Evolutionary conservation across 179 eudicot species (phyloP), one percentile per base, ranked within the genome.

Genomic region (Heliamphora pulchella): DNA sequence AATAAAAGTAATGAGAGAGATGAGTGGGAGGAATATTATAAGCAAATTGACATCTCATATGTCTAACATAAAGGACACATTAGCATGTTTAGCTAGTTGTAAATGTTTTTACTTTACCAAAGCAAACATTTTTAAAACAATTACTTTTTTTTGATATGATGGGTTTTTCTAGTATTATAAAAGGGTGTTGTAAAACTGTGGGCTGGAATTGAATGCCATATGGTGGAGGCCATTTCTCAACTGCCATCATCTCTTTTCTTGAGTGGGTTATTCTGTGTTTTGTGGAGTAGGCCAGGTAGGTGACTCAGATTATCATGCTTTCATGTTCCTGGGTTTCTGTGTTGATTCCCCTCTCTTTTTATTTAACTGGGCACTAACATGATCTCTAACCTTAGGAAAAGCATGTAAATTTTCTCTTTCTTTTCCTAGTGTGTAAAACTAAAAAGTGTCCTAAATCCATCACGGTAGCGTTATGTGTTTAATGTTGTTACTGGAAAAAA

Each of bases 81-180:
- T 17, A 8, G 54, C 15, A 74, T 88, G 88, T 76, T n/a, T n/a
- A n/a, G n/a, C 81, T 84, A 86, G 87, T 84, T 88, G 90, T 88
- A 80, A 83, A 82, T 79, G 80, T 68, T 53, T 72, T 78, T 43
- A 39, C 82, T 80, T 86, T 69, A n/a, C n/a, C n/a, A n/a, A n/a
- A n/a, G n/a, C n/a, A n/a, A n/a, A n/a, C n/a, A n/a, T n/a, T n/a
- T n/a, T n/a, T n/a, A n/a, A n/a, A n/a, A n/a, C n/a, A 50, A 50
- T 50, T 50, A 50, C 3, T 50, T 50, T 2, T 50, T 50, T 50
- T 50, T 50, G 3, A 50, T 3, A 50, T 50, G 3, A 50, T 3
- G 7, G 54, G 3, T 7, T 50, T 50, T 50, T 50, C 7, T 50
- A 3, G 4, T 50, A 7, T 50, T 50, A 50, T 67, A 1, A 6